These are phyloP conservation scores for Chlorociboria aeruginascens DNA, from an alignment of 495 filamentous ascomycete species.

Conservation along the genomic window DNA sequence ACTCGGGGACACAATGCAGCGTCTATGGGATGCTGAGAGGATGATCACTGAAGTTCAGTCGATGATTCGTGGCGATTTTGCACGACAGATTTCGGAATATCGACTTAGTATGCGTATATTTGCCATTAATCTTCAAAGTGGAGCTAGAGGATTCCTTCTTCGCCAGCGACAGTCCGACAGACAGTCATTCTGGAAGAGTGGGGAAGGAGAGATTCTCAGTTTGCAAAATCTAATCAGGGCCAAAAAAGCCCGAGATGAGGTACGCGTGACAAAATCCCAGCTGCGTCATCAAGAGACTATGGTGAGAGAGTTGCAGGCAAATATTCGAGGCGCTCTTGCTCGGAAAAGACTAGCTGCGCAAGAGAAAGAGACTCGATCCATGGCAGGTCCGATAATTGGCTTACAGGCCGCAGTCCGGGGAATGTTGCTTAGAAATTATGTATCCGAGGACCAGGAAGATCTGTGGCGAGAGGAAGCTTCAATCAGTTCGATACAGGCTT, in stretches of 20 bases:
- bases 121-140: slow-evolving; percentile 64
- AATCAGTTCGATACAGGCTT: slow-evolving; percentile 22
- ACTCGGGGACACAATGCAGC: slow-evolving; percentile 74
- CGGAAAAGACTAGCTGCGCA: slow-evolving; percentile 39
- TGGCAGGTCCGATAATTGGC: slow-evolving; percentile 30
- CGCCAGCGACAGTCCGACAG: slow-evolving; percentile 49
- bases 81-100: slow-evolving; percentile 65
- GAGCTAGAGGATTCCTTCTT: slow-evolving; percentile 65
- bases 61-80: slow-evolving; percentile 58
- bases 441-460: slow-evolving; percentile 24
- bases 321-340: slow-evolving; percentile 45
- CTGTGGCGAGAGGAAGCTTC: slow-evolving; percentile 22
- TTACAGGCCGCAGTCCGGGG: slow-evolving; percentile 66
- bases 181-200: slow-evolving; percentile 56
- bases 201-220: slow-evolving; percentile 57
- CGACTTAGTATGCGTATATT: slow-evolving; percentile 68
- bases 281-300: slow-evolving; percentile 37
- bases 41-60: slow-evolving; percentile 72
- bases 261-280: slow-evolving; percentile 49
- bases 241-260: slow-evolving; percentile 56
- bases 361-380: slow-evolving; percentile 36
- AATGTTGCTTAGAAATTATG: slow-evolving; percentile 24
- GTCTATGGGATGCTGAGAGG: slow-evolving; percentile 81
- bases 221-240: slow-evolving; percentile 82
- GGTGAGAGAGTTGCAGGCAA: slow-evolving; percentile 59